Base-by-base conservation (phyloP, 441 rosid species). In the Macaranga tanarius region DNA sequence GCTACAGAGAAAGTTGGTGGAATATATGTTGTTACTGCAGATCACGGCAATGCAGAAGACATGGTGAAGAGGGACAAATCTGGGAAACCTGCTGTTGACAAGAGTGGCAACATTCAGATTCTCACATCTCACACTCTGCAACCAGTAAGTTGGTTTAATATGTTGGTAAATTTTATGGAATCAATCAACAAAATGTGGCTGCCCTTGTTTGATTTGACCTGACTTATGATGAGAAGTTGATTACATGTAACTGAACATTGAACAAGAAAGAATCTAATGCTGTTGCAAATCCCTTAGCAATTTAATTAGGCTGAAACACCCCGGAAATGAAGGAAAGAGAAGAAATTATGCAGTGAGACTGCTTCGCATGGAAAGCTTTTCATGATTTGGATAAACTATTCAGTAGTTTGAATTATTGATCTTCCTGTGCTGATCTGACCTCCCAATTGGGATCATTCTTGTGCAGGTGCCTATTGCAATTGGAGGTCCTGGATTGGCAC, bases 1-100 rank as follows among this genome's bases (percentile, higher is more conserved):
- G 88, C 99, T 5, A 68, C 93, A 22, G 87, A 90, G 74, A 75
- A 90, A 77, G 98, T 90, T 34, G 94, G 94, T 71, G 99, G 99
- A 67, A 93, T 95, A 71, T 95, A 84, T 68, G 92, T 95, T 15
- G 87, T 95, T 42, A 95, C 99, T n/a, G 99, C 98, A 7, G 98
- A 95, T 84, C 99, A 95, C 20, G 98, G 99, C 64, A 95, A 95
- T 81, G 97, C 98, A 0, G 97, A 95, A 82, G 99, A 91, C 81
- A 95, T 95, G 98, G 98, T 89, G 38, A 92, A 95, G 82, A 88
- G 98, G 74, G 86, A 88, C 79, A 95, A 95, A 80, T 77, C 95
- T 20, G 99, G 97, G n/a, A 79, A 89, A 76, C 99, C 99, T 6
- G n/a, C 19, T 17, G 44, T 82, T 6, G 97, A 89, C 76, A 92